Base-by-base conservation (phyloP, 148 eudicot species). In the Simmondsia chinensis region DNA sequence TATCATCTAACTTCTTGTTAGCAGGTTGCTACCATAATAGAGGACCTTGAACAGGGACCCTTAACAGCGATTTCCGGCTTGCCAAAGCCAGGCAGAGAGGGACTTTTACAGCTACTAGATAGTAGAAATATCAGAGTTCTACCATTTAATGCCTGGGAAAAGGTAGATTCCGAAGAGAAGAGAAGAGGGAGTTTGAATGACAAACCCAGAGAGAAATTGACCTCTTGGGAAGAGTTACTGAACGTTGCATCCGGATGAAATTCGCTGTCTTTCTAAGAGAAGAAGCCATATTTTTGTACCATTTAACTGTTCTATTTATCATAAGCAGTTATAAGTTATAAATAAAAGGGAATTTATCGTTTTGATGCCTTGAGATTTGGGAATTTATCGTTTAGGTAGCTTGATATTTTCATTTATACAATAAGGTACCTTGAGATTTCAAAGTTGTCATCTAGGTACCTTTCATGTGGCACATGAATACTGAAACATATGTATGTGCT, bases 1-100 rank as follows among this genome's bases (percentile, higher is more conserved):
- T 28, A 4, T 46, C 13, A 32, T 45, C 17, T 10, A 36, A 24
- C 18, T 18, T 39, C 17, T 4, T 15, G 32, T 7, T 61, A 24
- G 18, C 70, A 91, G 95, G 68, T 91, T 46, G 66, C 66, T 3
- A 72, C 78, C 74, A 74, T 91, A 14, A 64, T 71, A 38, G 94
- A 79, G 38, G 95, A 85, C 63, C 67, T 85, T 16, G 54, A 65
- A 20, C 62, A 45, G 42, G 95, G 80, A 55, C 59, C 52, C 7
- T 37, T 78, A 49, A 53, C 50, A 16, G 51, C 75, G 23, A 15
- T 31, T 9, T 69, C 77, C 50, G 65, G 65, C 48, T 38, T 56
- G 34, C 54, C 74, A 27, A 84, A 78, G 64, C 73, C 77, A n/a
- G 97, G 97, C 11, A 74, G 88, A 51, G 83, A 79, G 63, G 95